A percentile compares a stretch with the other conserved stretches of the same genome.
Evolutionary conservation across 768 basidiomycete species (phyloP).

Genomic region (Lanmaoa pseudosensibilis): DNA sequence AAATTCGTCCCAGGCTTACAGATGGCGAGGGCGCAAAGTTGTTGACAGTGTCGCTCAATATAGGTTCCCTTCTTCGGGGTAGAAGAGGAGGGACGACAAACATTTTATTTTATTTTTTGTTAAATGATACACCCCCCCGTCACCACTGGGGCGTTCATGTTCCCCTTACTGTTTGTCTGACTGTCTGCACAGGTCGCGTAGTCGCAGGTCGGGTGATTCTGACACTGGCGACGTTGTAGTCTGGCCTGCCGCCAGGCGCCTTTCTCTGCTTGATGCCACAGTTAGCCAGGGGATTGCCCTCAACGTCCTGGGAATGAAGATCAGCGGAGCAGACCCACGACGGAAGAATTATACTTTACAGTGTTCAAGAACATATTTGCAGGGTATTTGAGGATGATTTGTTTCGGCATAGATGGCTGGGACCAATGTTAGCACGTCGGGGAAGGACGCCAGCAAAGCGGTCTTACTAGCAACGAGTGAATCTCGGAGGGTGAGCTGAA

Average conservation of each 20-base stretch:
- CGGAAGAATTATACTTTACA: not conserved
- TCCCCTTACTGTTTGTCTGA: not conserved
- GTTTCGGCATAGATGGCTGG: not conserved
- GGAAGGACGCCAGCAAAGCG: not conserved
- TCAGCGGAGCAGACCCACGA: not conserved
- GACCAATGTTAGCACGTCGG: not conserved
- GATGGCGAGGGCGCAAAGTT: not conserved
- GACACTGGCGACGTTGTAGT: not conserved
- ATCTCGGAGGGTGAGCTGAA: not conserved
- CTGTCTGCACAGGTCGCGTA: slow-evolving; percentile 3
- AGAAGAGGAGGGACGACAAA: not conserved
- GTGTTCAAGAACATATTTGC: slow-evolving; percentile 2
- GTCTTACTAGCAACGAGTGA: slow-evolving; percentile 1
- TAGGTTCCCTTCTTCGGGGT: not conserved
- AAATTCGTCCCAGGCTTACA: not conserved
- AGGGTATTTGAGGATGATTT: not conserved
- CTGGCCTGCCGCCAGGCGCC: slow-evolving; percentile 10
- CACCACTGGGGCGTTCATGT: not conserved
- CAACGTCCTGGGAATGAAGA: not conserved
- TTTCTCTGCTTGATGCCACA: not conserved
- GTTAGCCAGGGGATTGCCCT: not conserved
- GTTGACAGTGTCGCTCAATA: not conserved
- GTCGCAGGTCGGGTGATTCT: not conserved
- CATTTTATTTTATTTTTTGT: not conserved
- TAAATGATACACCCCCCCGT: not conserved